A percentile compares a stretch with the other conserved stretches of the same genome.
Evolutionary conservation across 2,329 filamentous ascomycete genomes (phyloP).

Genomic region (Beauveria bassiana): DNA sequence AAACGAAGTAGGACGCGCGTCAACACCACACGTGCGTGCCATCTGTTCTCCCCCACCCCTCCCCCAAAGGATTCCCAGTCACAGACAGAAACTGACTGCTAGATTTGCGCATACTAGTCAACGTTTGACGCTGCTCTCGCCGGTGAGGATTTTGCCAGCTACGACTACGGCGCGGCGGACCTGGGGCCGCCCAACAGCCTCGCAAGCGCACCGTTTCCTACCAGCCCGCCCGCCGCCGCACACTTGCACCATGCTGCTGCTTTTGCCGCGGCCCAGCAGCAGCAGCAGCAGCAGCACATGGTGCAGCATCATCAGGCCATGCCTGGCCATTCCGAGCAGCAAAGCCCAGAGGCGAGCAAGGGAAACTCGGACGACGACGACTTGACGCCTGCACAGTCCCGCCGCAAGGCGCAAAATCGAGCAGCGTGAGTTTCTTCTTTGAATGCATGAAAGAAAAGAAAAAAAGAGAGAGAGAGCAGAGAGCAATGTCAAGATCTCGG

Average conservation of each 20-base stretch:
- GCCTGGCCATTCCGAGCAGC: slow-evolving; percentile 18
- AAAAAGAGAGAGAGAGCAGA: no score
- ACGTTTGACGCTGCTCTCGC: slow-evolving; percentile 38
- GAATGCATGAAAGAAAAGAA: neutral
- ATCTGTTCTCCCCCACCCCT: no score
- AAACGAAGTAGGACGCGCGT: no score
- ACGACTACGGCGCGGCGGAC: slow-evolving; percentile 30
- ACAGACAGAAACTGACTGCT: no score
- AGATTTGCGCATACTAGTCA: slow-evolving; percentile 31
- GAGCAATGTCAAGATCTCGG: neutral
- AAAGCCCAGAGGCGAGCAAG: slow-evolving; percentile 3
- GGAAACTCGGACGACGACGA: slow-evolving; percentile 42
- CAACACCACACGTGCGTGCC: no score
- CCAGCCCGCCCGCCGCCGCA: slow-evolving; percentile 43
- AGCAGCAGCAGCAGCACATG: slow-evolving; percentile 9
- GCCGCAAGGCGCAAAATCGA: slow-evolving; percentile 54
- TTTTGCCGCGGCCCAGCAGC: slow-evolving; percentile 18
- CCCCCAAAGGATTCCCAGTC: no score
- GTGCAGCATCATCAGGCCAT: slow-evolving; percentile 11
- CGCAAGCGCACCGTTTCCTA: slow-evolving; percentile 27
- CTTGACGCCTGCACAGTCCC: slow-evolving; percentile 49
- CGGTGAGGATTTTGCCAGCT: slow-evolving; percentile 38
- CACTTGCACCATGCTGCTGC: slow-evolving; percentile 21
- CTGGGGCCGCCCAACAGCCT: slow-evolving; percentile 21
- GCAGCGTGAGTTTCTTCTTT: slow-evolving; percentile 44